Evolutionary conservation across 306 rosid species (phyloP).

Genomic region (Clitoria ternatea): DNA sequence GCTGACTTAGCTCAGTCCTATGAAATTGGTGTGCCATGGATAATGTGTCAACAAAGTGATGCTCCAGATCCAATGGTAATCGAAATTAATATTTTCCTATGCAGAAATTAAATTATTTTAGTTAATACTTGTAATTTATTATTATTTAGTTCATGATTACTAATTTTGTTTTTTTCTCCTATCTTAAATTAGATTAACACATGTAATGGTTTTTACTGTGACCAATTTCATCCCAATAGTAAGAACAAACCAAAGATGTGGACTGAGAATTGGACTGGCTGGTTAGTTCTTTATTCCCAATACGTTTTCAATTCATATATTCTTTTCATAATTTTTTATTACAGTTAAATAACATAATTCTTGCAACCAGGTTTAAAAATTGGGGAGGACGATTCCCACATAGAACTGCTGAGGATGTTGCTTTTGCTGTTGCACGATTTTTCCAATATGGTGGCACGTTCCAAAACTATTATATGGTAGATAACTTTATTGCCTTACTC

Average conservation of each 20-base stretch:
- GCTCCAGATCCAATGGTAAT: slow-evolving; percentile 40
- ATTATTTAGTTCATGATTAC: not conserved
- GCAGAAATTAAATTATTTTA: not conserved
- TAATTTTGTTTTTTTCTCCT: not conserved
- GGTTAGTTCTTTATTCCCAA: not conserved
- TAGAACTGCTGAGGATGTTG: slow-evolving; percentile 42
- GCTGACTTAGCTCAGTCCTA: slow-evolving; percentile 28
- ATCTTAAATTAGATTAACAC: slow-evolving; percentile 21
- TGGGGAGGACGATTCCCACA: slow-evolving; percentile 34
- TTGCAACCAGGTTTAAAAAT: slow-evolving; percentile 21
- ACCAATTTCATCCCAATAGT: slow-evolving; percentile 12
- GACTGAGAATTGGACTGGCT: too few relatives aligned
- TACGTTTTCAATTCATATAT: not conserved
- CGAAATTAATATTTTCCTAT: not conserved
- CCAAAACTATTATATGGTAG: slow-evolving; percentile 44
- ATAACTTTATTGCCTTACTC: not conserved
- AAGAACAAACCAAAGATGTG: slow-evolving; percentile 11
- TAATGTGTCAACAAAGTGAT: slow-evolving; percentile 35
- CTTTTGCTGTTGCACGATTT: slow-evolving; percentile 39
- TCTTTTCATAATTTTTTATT: not conserved
- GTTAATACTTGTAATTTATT: too few relatives aligned
- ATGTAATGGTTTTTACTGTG: slow-evolving; percentile 24
- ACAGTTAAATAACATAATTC: not conserved
- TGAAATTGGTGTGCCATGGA: slow-evolving; percentile 32
- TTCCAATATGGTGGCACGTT: slow-evolving; percentile 35